A percentile compares a stretch with the other conserved stretches of the same genome.
phyloP scores from a whole-genome alignment of 495 filamentous ascomycete genomes.

The Acidomyces sp. region DNA sequence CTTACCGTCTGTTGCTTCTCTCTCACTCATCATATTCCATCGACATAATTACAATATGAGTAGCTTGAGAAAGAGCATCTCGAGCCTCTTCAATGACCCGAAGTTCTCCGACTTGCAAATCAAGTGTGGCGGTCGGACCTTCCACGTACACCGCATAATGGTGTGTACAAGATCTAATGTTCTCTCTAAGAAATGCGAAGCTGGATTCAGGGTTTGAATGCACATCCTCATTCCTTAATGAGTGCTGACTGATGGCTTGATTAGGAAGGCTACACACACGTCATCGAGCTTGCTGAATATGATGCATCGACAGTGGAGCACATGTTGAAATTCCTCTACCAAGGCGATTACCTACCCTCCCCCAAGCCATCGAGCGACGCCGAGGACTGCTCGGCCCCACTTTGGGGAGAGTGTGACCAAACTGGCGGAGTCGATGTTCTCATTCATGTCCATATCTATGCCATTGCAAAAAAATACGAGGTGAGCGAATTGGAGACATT shows the following conservation, averaged over 20 bases:
- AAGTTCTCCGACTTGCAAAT: constrained; percentile 22
- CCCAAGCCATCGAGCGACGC: neutral
- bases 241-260: neutral
- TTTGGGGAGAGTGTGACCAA: neutral
- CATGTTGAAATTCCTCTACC: constrained; percentile 12
- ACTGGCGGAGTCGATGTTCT: neutral
- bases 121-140: neutral
- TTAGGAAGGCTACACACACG: neutral
- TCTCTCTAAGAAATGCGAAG: constrained; percentile 20
- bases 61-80: neutral
- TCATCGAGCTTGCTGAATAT: constrained; percentile 3
- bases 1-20: too few species aligned
- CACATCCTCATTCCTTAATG: neutral
- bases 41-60: too few species aligned
- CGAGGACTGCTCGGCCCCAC: neutral
- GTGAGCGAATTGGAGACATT: neutral
- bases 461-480: neutral
- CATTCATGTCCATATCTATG: constrained; percentile 3
- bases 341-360: constrained; percentile 9
- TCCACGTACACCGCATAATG: constrained; percentile 3
- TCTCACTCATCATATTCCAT: too few species aligned
- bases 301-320: constrained; percentile 7
- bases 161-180: constrained; percentile 7
- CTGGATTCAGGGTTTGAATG: constrained; percentile 26
- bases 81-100: neutral